Percentiles rank a stretch among this genome's conserved stretches.
phyloP scores from a whole-genome alignment of 2,329 filamentous ascomycete genomes.

The Fusarium tricinctum region DNA sequence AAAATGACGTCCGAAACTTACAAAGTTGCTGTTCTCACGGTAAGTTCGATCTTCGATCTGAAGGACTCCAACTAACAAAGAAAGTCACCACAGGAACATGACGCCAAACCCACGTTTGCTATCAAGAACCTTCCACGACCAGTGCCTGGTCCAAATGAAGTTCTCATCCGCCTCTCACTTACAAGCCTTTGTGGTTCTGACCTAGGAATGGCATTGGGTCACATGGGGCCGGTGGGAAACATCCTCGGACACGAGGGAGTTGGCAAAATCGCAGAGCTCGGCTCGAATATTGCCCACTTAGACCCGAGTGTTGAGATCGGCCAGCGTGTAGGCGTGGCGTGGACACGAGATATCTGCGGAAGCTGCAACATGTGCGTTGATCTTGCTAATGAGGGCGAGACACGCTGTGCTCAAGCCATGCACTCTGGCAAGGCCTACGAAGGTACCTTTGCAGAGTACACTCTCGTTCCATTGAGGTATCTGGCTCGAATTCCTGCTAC shows the following conservation, averaged over 20 bases:
- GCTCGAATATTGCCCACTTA: slow-evolving; percentile 49
- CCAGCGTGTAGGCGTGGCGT: slow-evolving; percentile 57
- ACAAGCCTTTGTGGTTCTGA: slow-evolving; percentile 59
- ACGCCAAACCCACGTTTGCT: slow-evolving; percentile 23
- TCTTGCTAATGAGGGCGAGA: slow-evolving; percentile 52
- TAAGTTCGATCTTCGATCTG: background rate
- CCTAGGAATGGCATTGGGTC: slow-evolving; percentile 55
- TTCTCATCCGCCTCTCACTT: slow-evolving; percentile 54
- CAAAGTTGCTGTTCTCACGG: slow-evolving; percentile 32
- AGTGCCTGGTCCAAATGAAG: slow-evolving; percentile 41
- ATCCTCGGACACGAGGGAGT: slow-evolving; percentile 62
- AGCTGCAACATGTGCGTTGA: slow-evolving; percentile 53
- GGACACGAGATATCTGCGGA: slow-evolving; percentile 56
- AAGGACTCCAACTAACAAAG: background rate
- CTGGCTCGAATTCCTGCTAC: slow-evolving; percentile 44
- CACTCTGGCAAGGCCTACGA: slow-evolving; percentile 53
- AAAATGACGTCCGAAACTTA: slow-evolving; percentile 26
- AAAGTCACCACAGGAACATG: slow-evolving; percentile 27
- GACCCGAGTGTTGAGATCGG: slow-evolving; percentile 49
- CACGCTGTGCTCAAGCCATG: slow-evolving; percentile 52
- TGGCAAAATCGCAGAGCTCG: slow-evolving; percentile 56
- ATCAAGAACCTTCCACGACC: slow-evolving; percentile 27
- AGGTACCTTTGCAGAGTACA: slow-evolving; percentile 59
- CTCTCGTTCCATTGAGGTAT: slow-evolving; percentile 55
- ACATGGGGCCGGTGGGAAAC: slow-evolving; percentile 53